These are phyloP conservation scores for Blechomonas ayalai DNA, from an alignment of 208 protist genomes.

Conservation along the genomic window DNA sequence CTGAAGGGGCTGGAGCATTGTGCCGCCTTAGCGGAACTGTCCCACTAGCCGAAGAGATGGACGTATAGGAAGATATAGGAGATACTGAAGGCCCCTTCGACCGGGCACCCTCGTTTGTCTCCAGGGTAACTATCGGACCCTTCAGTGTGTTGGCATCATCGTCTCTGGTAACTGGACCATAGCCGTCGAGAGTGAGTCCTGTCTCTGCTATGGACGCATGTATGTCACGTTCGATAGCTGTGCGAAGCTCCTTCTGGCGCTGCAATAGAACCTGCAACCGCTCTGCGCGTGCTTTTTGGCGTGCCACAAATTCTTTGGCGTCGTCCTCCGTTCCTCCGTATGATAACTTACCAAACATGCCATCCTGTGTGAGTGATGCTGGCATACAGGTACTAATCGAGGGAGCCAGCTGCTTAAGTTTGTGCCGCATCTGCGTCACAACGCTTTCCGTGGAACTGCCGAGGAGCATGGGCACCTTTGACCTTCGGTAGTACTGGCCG, in stretches of 20 bases:
- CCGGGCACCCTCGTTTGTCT: too few relatives aligned
- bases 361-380: constrained; percentile 10
- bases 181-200: too few relatives aligned
- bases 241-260: constrained; percentile 6
- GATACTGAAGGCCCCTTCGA: too few relatives aligned
- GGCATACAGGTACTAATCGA: constrained; percentile 30
- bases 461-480: constrained; percentile 4
- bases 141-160: too few relatives aligned
- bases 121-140: too few relatives aligned
- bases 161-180: too few relatives aligned
- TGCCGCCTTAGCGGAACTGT: too few relatives aligned
- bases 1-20: too few relatives aligned
- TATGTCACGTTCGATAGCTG: constrained; percentile 5
- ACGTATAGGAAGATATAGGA: too few relatives aligned
- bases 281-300: constrained; percentile 14
- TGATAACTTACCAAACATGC: constrained; percentile 16
- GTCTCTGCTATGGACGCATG: too few relatives aligned
- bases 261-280: constrained; percentile 8
- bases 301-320: constrained; percentile 10
- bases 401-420: constrained; percentile 19
- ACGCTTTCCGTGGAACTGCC: constrained; percentile 3
- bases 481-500: constrained; percentile 54
- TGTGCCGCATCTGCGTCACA: constrained; percentile 23
- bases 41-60: too few relatives aligned
- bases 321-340: constrained; percentile 27